phyloP scores from a whole-genome alignment of 805 yeast species.

The Ogataea allantospora region DNA sequence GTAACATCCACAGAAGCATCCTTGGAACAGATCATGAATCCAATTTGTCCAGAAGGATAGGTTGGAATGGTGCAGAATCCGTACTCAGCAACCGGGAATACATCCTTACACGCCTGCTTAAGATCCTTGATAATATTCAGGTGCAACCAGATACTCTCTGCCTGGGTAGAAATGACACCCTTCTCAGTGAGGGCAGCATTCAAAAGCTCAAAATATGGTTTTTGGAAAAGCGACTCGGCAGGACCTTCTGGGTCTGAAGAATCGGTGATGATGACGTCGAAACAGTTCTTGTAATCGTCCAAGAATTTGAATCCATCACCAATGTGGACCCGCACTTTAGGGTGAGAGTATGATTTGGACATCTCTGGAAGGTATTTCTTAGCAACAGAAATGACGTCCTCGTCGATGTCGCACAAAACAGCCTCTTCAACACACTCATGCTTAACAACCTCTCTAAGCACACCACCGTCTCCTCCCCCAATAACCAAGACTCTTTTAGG shows the following conservation, averaged over 20 bases:
- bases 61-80: slow-evolving; percentile 94
- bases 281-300: slow-evolving; percentile 76
- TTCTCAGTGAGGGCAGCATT: slow-evolving; percentile 85
- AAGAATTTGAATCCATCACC: slow-evolving; percentile 98
- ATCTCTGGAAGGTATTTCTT: slow-evolving; percentile 85
- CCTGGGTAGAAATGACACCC: slow-evolving; percentile 93
- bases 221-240: slow-evolving; percentile 89
- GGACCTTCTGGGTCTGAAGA: slow-evolving; percentile 99
- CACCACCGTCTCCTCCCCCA: slow-evolving; percentile 99
- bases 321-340: slow-evolving; percentile 85
- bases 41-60: slow-evolving; percentile 95
- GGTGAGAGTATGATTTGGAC: slow-evolving; percentile 81
- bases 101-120: slow-evolving; percentile 75
- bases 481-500: slow-evolving; percentile 92
- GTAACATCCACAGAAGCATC: slow-evolving; percentile 61
- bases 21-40: slow-evolving; percentile 95
- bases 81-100: slow-evolving; percentile 90
- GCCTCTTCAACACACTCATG: slow-evolving; percentile 86
- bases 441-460: slow-evolving; percentile 89
- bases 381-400: slow-evolving; percentile 82
- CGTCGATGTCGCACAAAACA: slow-evolving; percentile 92
- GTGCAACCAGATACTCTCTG: slow-evolving; percentile 93
- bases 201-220: slow-evolving; percentile 83
- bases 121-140: slow-evolving; percentile 78
- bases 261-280: slow-evolving; percentile 95